Evolutionary conservation across 176 grass and related monocot species (phyloP).

Genomic region (Rhipidocladum racemiflorum): DNA sequence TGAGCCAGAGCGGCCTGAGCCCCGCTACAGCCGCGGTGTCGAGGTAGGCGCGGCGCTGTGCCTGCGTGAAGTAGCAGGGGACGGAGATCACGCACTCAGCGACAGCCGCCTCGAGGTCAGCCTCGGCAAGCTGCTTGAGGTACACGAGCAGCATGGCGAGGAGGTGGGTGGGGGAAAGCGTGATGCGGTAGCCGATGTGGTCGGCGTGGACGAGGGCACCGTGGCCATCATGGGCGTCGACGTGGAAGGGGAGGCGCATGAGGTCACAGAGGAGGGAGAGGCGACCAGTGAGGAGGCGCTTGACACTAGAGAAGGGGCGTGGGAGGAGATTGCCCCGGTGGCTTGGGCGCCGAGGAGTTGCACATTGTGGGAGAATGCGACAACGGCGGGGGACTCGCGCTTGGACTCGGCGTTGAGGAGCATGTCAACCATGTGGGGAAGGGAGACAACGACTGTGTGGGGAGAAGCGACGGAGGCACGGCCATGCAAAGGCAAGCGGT

Average conservation of each 20-base stretch:
- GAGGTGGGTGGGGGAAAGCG: slow-evolving; percentile 64
- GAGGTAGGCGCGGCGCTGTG: slow-evolving; percentile 67
- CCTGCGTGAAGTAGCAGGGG: slow-evolving; percentile 89
- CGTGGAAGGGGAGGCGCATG: slow-evolving; percentile 51
- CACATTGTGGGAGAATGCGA: slow-evolving; percentile 71
- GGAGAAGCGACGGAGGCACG: no score
- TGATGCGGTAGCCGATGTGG: slow-evolving; percentile 53
- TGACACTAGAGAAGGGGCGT: slow-evolving; percentile 59
- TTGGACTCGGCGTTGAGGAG: slow-evolving; percentile 79
- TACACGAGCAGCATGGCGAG: slow-evolving; percentile 81
- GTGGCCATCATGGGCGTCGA: background rate
- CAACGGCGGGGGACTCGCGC: slow-evolving; percentile 73
- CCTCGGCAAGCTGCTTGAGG: slow-evolving; percentile 70
- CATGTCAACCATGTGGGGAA: no score
- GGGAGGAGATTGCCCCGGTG: slow-evolving; percentile 50
- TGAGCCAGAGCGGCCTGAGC: slow-evolving; percentile 66
- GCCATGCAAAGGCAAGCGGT: no score
- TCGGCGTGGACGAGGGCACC: slow-evolving; percentile 29
- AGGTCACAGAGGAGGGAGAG: slow-evolving; percentile 36
- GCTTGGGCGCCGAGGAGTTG: slow-evolving; percentile 56
- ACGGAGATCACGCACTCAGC: slow-evolving; percentile 80
- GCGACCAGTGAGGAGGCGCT: slow-evolving; percentile 59
- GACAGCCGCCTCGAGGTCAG: slow-evolving; percentile 52
- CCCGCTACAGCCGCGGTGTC: slow-evolving; percentile 81
- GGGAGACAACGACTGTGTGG: no score